Percentiles rank a stretch among this genome's conserved stretches.
These are phyloP conservation scores for Vitis rupestris DNA, from an alignment of 164 flowering plant species.

Conservation along the genomic window DNA sequence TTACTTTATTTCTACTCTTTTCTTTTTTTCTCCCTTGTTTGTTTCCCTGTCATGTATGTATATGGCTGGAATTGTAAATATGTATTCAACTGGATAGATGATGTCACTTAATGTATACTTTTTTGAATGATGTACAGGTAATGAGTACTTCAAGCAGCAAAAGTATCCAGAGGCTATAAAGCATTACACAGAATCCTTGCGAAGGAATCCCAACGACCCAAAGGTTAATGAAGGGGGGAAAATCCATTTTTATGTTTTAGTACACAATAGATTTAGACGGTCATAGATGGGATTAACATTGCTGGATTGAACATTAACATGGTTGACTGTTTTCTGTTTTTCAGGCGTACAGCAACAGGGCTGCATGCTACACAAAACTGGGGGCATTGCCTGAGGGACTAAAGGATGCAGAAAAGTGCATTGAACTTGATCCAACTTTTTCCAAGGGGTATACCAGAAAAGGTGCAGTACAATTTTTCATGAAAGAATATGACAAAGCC, in stretches of 20 bases:
- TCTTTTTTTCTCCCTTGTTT: not conserved
- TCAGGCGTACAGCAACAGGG: slow-evolving; percentile 94
- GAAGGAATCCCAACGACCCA: slow-evolving; percentile 86
- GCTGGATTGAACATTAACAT: not conserved
- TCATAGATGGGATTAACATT: not conserved
- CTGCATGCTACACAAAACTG: slow-evolving; percentile 93
- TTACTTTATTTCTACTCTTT: no score
- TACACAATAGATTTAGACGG: not conserved
- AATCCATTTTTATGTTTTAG: not conserved
- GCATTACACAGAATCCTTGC: slow-evolving; percentile 89
- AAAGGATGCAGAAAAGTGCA: slow-evolving; percentile 97
- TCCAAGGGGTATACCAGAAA: slow-evolving; percentile 90
- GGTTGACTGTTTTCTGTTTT: slow-evolving; percentile 5
- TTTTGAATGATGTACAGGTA: slow-evolving; percentile 42
- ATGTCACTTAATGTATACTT: no score
- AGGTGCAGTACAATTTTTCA: slow-evolving; percentile 91
- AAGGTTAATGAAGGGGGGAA: slow-evolving; percentile 36
- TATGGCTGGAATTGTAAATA: no score
- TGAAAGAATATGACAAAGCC: slow-evolving; percentile 98
- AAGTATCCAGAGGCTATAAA: slow-evolving; percentile 88
- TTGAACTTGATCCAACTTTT: slow-evolving; percentile 95
- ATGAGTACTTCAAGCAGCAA: slow-evolving; percentile 85
- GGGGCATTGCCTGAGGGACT: slow-evolving; percentile 93
- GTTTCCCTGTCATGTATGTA: not conserved
- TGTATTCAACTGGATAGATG: no score